Evolutionary conservation across 768 basidiomycete species (phyloP).

Genomic region (Hebeloma cylindrosporum): DNA sequence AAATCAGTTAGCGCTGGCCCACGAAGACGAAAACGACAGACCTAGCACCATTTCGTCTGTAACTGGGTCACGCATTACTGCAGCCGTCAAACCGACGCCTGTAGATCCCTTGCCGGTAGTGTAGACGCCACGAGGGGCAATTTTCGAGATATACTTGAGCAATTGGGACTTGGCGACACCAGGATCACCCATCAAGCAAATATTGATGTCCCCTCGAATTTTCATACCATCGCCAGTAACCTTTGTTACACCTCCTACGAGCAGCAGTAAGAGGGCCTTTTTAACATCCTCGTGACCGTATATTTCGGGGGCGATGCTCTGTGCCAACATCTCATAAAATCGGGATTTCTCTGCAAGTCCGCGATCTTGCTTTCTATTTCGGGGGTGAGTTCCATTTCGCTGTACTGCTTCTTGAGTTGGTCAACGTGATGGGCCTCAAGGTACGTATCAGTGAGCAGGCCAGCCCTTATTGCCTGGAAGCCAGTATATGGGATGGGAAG

Average conservation of each 20-base stretch:
- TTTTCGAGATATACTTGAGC: constrained; percentile 97
- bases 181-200: constrained; percentile 99
- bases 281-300: constrained; percentile 98
- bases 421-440: constrained; percentile 88
- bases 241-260: constrained; percentile 97
- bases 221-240: constrained; percentile 97
- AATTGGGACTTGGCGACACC: constrained; percentile 98
- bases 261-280: constrained; percentile 87
- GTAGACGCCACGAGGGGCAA: constrained; percentile 96
- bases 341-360: constrained; percentile 68
- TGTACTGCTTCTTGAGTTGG: constrained; percentile 97
- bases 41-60: constrained; percentile 99
- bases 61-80: constrained; percentile 98
- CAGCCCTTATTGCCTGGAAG: constrained; percentile 94
- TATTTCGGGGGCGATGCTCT: constrained; percentile 97
- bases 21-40: constrained; percentile 37
- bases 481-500: constrained; percentile 97
- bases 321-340: constrained; percentile 88
- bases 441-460: constrained; percentile 95
- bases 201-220: constrained; percentile 95
- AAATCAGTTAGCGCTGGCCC: neutral
- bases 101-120: constrained; percentile 99
- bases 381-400: constrained; percentile 89
- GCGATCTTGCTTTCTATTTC: constrained; percentile 71
- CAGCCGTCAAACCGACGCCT: constrained; percentile 97